Evolutionary conservation across 495 filamentous ascomycete genomes (phyloP).

Genomic region (Trichoderma erinaceum): DNA sequence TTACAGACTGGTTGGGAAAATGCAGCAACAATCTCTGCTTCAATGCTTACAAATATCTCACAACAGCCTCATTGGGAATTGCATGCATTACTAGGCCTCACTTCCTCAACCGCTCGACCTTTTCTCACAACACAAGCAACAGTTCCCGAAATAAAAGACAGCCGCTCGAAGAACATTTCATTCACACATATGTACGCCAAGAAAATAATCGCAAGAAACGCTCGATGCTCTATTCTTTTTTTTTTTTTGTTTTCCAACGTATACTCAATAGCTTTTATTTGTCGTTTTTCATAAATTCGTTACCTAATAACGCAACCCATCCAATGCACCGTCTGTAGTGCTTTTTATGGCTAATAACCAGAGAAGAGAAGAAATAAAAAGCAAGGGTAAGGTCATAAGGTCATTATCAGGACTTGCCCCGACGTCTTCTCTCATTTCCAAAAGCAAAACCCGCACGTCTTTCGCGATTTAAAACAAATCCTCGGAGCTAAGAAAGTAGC

Average conservation of each 20-base stretch:
- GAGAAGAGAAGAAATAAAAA: constrained; percentile 23
- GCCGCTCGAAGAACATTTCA: too few species aligned
- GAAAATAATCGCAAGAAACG: too few species aligned
- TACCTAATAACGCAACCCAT: constrained; percentile 27
- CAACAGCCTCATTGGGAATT: too few species aligned
- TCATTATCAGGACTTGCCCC: constrained; percentile 31
- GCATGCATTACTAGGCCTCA: too few species aligned
- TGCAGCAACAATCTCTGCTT: too few species aligned
- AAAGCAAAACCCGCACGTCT: constrained; percentile 18
- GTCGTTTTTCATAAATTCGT: constrained; percentile 35
- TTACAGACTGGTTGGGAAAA: too few species aligned
- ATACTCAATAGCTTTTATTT: constrained; percentile 29
- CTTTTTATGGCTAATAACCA: constrained; percentile 15
- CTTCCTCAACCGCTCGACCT: too few species aligned
- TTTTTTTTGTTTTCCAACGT: constrained; percentile 13
- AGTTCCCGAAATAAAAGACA: too few species aligned
- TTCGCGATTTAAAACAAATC: constrained; percentile 35
- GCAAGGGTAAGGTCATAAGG: constrained; percentile 30
- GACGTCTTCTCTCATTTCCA: constrained; percentile 18
- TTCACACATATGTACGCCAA: too few species aligned
- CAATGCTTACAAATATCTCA: too few species aligned
- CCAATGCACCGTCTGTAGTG: constrained; percentile 17
- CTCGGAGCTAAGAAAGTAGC: constrained; percentile 31
- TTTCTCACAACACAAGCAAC: too few species aligned
- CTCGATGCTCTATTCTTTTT: neutral